phyloP scores from a whole-genome alignment of 164 flowering plant species.

The Piper longum region DNA sequence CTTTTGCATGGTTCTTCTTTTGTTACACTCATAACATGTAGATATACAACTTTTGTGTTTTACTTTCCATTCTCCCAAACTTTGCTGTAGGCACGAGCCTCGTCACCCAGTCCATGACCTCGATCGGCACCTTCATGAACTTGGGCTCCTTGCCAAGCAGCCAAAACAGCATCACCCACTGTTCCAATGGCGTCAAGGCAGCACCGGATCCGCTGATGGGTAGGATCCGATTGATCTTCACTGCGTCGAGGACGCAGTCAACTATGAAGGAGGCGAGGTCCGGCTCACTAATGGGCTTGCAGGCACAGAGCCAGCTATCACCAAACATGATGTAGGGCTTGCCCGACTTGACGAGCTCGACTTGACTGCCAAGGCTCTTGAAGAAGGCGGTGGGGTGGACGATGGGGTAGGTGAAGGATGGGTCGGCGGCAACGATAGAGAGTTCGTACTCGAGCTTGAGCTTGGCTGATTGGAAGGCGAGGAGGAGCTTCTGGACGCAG shows the following conservation, averaged over 20 bases:
- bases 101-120: constrained; percentile 77
- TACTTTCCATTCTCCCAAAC: too few relatives aligned
- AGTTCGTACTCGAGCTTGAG: constrained; percentile 75
- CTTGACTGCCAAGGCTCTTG: constrained; percentile 93
- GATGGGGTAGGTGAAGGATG: constrained; percentile 63
- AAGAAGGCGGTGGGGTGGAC: constrained; percentile 93
- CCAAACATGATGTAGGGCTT: constrained; percentile 98
- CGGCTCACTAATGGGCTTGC: constrained; percentile 86
- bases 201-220: constrained; percentile 92
- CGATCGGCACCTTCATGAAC: constrained; percentile 82
- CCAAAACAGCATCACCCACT: constrained; percentile 72
- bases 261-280: constrained; percentile 78
- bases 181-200: constrained; percentile 83
- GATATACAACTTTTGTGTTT: too few relatives aligned
- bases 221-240: constrained; percentile 52
- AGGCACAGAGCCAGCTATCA: constrained; percentile 83
- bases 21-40: too few relatives aligned
- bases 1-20: too few relatives aligned
- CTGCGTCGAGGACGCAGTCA: constrained; percentile 62
- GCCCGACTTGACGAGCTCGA: constrained; percentile 85
- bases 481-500: constrained; percentile 85
- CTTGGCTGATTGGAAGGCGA: constrained; percentile 88
- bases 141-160: constrained; percentile 70
- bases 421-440: constrained; percentile 33
- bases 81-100: too few relatives aligned